A percentile compares a stretch with the other conserved stretches of the same genome.
Evolutionary conservation across 2,329 filamentous ascomycete genomes (phyloP).

Genomic region (Colletotrichum euphorbiae): DNA sequence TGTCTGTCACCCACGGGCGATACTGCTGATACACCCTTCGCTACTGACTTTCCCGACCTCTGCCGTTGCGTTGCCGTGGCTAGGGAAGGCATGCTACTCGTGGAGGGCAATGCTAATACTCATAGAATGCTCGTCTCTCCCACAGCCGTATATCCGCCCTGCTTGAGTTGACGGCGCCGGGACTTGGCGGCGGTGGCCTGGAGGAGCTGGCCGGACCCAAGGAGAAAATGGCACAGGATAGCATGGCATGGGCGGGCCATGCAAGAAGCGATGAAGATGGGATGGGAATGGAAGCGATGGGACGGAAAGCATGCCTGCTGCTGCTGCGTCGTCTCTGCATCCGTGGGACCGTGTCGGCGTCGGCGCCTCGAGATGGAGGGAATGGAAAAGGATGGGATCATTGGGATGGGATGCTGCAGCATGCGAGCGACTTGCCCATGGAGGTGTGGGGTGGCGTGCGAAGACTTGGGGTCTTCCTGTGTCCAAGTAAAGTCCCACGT

Average conservation of each 20-base stretch:
- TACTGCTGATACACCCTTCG: neutral
- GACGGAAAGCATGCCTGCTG: constrained; percentile 1
- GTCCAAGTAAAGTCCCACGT: neutral
- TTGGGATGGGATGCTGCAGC: neutral
- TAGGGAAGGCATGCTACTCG: neutral
- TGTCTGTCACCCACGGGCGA: too few species aligned
- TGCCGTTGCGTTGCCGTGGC: neutral
- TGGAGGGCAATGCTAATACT: constrained; percentile 3
- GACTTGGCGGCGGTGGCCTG: constrained; percentile 6
- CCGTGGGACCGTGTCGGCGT: neutral
- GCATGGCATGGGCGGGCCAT: constrained; percentile 12
- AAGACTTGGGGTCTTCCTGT: neutral
- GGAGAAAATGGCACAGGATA: constrained; percentile 25
- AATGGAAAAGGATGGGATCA: neutral
- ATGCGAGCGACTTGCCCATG: neutral
- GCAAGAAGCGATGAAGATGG: neutral
- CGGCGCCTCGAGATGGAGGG: neutral
- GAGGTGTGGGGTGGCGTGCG: neutral
- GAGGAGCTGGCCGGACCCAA: constrained; percentile 6
- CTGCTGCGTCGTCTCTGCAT: constrained; percentile 4
- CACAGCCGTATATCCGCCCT: neutral
- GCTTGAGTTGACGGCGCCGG: constrained; percentile 1
- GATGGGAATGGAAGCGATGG: constrained; percentile 1
- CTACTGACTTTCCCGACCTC: too few species aligned
- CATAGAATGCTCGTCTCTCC: neutral